phyloP scores from a whole-genome alignment of 2,329 filamentous ascomycete genomes.

The Hypocrella siamensis region DNA sequence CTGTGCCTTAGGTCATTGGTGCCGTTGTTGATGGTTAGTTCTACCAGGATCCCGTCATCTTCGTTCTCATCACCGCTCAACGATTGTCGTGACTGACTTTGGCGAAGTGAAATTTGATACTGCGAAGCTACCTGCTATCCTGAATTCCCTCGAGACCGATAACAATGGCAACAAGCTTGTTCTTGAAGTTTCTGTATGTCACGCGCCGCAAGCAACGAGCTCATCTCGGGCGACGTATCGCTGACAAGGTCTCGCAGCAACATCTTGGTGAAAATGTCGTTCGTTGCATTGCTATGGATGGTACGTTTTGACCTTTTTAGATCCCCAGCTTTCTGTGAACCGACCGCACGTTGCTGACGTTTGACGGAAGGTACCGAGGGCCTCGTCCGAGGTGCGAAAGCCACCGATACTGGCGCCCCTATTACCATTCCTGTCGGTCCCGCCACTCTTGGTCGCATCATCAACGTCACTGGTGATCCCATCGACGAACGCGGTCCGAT shows the following conservation, averaged over 20 bases:
- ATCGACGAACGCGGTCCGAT: slow-evolving; percentile 99
- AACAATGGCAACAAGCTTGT: slow-evolving; percentile 92
- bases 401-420: slow-evolving; percentile 77
- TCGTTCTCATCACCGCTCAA: background rate
- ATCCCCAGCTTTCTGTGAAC: background rate
- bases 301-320: slow-evolving; percentile 28
- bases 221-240: slow-evolving; percentile 2
- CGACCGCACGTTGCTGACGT: slow-evolving; percentile 6
- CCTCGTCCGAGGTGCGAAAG: slow-evolving; percentile 85
- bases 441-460: slow-evolving; percentile 92
- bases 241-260: slow-evolving; percentile 52
- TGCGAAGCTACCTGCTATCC: slow-evolving; percentile 87
- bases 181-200: slow-evolving; percentile 83
- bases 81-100: slow-evolving; percentile 10
- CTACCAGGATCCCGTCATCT: slow-evolving; percentile 4
- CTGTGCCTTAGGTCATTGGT: slow-evolving; percentile 69
- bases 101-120: slow-evolving; percentile 84
- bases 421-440: slow-evolving; percentile 94
- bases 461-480: slow-evolving; percentile 99
- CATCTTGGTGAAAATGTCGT: slow-evolving; percentile 99
- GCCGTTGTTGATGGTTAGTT: slow-evolving; percentile 93
- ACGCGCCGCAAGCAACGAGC: background rate
- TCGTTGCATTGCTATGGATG: slow-evolving; percentile 99
- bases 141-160: slow-evolving; percentile 84
- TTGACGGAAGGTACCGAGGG: slow-evolving; percentile 73